Percentiles rank a stretch among this genome's conserved stretches.
These are phyloP conservation scores for Trypanosomatidae sp. DNA, from an alignment of 208 protist genomes.

Conservation along the genomic window DNA sequence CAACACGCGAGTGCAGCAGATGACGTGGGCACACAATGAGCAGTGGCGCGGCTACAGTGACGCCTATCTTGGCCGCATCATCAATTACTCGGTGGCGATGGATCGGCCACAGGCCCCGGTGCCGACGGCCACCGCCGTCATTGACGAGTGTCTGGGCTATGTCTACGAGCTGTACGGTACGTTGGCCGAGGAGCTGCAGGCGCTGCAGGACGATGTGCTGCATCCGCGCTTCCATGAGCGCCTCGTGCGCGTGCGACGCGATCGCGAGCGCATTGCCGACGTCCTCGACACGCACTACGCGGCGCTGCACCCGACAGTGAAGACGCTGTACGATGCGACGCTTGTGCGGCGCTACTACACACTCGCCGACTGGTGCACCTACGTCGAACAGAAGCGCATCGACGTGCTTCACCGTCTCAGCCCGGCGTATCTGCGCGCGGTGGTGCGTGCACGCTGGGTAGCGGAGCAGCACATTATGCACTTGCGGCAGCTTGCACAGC, in stretches of 20 bases:
- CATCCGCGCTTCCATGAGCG: slow-evolving; percentile 63
- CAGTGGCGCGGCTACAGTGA: slow-evolving; percentile 83
- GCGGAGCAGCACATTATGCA: slow-evolving; percentile 33
- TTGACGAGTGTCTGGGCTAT: slow-evolving; percentile 36
- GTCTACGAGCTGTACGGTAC: slow-evolving; percentile 68
- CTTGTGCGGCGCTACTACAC: slow-evolving; percentile 76
- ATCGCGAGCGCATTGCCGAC: slow-evolving; percentile 47
- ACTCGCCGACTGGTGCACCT: slow-evolving; percentile 56
- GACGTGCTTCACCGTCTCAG: slow-evolving; percentile 42
- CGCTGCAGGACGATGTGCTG: slow-evolving; percentile 68
- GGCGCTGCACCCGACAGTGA: slow-evolving; percentile 64
- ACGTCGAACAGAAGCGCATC: slow-evolving; percentile 60
- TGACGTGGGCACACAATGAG: slow-evolving; percentile 82
- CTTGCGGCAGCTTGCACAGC: slow-evolving; percentile 29
- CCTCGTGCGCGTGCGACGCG: slow-evolving; percentile 31
- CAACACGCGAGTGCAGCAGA: slow-evolving; percentile 64
- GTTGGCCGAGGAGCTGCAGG: slow-evolving; percentile 58
- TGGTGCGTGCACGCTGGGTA: slow-evolving; percentile 22
- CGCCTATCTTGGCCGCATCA: slow-evolving; percentile 60
- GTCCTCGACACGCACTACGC: slow-evolving; percentile 63
- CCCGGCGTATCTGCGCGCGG: slow-evolving; percentile 38
- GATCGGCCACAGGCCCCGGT: slow-evolving; percentile 54
- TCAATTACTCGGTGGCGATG: slow-evolving; percentile 72
- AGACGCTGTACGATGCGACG: slow-evolving; percentile 77
- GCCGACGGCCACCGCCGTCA: too few species aligned